Conservation (phyloP, 1,139 yeast species). For the Yarrowia galli region DNA sequence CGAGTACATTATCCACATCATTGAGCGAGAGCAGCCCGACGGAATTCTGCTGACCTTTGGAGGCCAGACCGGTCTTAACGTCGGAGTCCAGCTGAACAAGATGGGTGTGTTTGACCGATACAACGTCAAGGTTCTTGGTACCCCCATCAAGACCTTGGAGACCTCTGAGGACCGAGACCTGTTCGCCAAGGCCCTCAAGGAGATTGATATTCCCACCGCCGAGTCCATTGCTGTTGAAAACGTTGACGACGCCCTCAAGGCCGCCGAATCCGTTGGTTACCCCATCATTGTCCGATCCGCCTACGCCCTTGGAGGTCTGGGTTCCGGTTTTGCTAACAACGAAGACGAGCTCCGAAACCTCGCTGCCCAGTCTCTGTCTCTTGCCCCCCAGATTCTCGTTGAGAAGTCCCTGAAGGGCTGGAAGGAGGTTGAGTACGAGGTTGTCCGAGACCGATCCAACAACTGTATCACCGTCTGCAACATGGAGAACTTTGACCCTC, state of each 20-base stretch:
- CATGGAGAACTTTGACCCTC: constrained; percentile 98
- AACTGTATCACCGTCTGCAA: constrained; percentile 99
- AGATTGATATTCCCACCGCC: constrained; percentile 93
- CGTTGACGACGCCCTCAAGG: constrained; percentile 88
- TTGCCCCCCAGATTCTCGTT: constrained; percentile 93
- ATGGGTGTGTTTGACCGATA: constrained; percentile 92
- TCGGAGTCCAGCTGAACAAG: constrained; percentile 91
- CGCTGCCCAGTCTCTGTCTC: constrained; percentile 85
- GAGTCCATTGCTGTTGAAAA: constrained; percentile 94
- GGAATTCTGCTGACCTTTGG: constrained; percentile 96
- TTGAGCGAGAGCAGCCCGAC: constrained; percentile 95
- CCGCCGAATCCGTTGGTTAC: constrained; percentile 87
- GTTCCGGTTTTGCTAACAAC: constrained; percentile 94
- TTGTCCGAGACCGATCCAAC: constrained; percentile 93
- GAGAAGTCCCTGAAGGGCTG: constrained; percentile 98
- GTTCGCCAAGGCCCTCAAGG: constrained; percentile 92
- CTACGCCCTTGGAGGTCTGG: constrained; percentile 95
- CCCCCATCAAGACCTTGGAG: constrained; percentile 93
- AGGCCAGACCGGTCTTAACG: constrained; percentile 97
- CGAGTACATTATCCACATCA: constrained; percentile 90
- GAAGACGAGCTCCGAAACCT: constrained; percentile 82
- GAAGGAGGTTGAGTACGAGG: constrained; percentile 99
- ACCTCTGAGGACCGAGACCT: constrained; percentile 98
- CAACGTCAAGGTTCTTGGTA: constrained; percentile 93
- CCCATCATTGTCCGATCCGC: constrained; percentile 99